These are phyloP conservation scores for Cyclostephanos invisitatus DNA, from an alignment of 108 stramenopile species.

Conservation along the genomic window DNA sequence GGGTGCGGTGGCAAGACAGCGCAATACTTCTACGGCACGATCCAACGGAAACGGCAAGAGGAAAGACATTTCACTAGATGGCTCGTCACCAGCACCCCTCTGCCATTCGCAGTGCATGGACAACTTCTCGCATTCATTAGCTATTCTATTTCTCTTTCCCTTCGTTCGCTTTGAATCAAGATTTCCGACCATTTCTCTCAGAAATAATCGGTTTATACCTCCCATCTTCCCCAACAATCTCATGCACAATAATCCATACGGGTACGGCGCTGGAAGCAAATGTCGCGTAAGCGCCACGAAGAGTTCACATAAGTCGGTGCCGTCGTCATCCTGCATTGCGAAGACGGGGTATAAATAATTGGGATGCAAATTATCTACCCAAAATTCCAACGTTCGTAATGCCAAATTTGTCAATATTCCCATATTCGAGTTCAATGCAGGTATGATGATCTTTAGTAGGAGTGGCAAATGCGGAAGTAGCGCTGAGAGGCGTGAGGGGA, in stretches of 20 bases:
- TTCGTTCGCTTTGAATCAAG: background rate
- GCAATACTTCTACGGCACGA: conserved; percentile 41
- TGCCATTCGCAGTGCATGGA: conserved; percentile 43
- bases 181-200: conserved; percentile 63
- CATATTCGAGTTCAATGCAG: conserved; percentile 78
- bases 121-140: conserved; percentile 6
- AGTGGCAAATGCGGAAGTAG: conserved; percentile 93
- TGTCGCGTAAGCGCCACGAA: conserved; percentile 87
- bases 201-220: conserved; percentile 89
- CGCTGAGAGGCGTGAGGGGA: conserved; percentile 88
- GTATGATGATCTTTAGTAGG: conserved; percentile 82
- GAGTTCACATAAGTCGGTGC: conserved; percentile 55
- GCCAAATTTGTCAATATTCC: conserved; percentile 88
- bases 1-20: conserved; percentile 28
- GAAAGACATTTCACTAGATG: conserved; percentile 24
- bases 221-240: conserved; percentile 93
- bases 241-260: conserved; percentile 89
- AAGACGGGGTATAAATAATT: conserved; percentile 81
- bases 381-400: conserved; percentile 91
- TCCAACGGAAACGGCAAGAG: conserved; percentile 42
- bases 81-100: background rate
- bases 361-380: conserved; percentile 95
- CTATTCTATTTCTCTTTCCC: conserved; percentile 14
- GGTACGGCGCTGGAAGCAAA: conserved; percentile 92
- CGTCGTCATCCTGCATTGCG: conserved; percentile 50